Base-by-base conservation (phyloP, 495 filamentous ascomycete genomes). In the Aspergillus avenaceus region DNA sequence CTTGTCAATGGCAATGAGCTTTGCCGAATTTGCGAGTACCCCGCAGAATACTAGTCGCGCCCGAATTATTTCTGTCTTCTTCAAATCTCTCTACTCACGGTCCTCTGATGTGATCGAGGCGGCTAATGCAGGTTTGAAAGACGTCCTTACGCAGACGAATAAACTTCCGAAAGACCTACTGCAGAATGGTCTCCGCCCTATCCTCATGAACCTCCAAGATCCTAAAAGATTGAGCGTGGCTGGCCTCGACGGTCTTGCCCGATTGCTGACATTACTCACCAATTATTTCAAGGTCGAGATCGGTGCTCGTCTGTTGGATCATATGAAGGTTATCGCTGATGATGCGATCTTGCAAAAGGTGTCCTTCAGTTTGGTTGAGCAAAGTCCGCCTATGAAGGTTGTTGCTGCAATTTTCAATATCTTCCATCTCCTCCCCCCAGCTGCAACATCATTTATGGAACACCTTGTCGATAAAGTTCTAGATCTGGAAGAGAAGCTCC, bases 241-340 rank as follows among this genome's bases (percentile, higher is more conserved):
- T 55, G 90, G 90, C 2, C 75, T 99, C 23, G 91, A 97, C 55
- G 95, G 95, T 16, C 77, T 99, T 23, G 91, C 90, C 46, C 83
- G 91, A 23, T 78, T 99, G 4, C 69, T 99, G 50, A 87, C 89
- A 23, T 76, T 99, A 0, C 71, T 99, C 18, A 99, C 95, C 0
- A 97, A 95, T 43, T 97, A 97, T 63, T 99, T 99, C 74, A 99
- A 99, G 69, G 92, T 96, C 2, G 95, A 97, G 63, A 99, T 99
- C 41, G 95, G 95, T 5, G 81, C 90, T 27, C 80, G 91, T 36
- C 69, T 99, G 7, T 72, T 99, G 13, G 91, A 96, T 38, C 95
- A 99, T 54, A 85, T 97, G 74, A 91, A 90, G 62, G 78, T 84
- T 12, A 89, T 99, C 59, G 93, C 92, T 0, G 91, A 96, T 53